These are phyloP conservation scores for Cladosporium sp. DNA, from an alignment of 2,329 filamentous ascomycete genomes.

Conservation along the genomic window DNA sequence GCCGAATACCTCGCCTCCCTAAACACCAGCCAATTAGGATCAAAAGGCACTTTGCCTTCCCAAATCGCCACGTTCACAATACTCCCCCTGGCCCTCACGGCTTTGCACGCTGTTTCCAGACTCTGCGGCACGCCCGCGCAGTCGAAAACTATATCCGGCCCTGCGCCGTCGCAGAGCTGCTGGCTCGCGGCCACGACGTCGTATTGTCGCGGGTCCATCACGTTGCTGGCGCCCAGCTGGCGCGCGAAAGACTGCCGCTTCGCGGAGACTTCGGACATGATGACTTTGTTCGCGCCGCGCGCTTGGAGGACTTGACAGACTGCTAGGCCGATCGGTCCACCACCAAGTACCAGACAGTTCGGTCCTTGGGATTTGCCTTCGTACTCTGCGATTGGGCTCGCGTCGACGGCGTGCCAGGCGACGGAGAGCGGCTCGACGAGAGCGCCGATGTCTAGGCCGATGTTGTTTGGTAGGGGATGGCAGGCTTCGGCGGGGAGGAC, in stretches of 20 bases:
- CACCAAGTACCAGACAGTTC: conserved; percentile 58
- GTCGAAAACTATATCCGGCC: conserved; percentile 62
- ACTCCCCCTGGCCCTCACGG: conserved; percentile 55
- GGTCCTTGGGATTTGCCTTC: conserved; percentile 15
- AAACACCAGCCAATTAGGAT: conserved; percentile 56
- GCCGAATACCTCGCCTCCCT: conserved; percentile 55
- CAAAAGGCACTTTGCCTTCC: conserved; percentile 56
- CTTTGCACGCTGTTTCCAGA: conserved; percentile 46
- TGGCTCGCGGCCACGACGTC: conserved; percentile 50
- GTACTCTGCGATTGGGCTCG: conserved; percentile 45
- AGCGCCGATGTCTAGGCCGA: conserved; percentile 57
- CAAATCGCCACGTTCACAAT: conserved; percentile 67
- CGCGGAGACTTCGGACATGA: conserved; percentile 58
- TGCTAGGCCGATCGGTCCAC: conserved; percentile 62
- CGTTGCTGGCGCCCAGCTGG: conserved; percentile 57
- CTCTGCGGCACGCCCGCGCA: conserved; percentile 59
- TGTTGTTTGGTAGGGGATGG: conserved; percentile 53
- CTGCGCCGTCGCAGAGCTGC: conserved; percentile 50
- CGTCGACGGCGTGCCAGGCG: conserved; percentile 62
- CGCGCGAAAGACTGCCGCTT: conserved; percentile 53
- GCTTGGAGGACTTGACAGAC: conserved; percentile 60
- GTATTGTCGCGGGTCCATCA: conserved; percentile 55
- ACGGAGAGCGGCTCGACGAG: conserved; percentile 65
- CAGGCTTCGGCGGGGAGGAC: conserved; percentile 52
- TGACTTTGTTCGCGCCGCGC: conserved; percentile 55